A percentile compares a stretch with the other conserved stretches of the same genome.
These are phyloP conservation scores for Crataegus laevigata DNA, from an alignment of 306 rosid species.

Conservation along the genomic window DNA sequence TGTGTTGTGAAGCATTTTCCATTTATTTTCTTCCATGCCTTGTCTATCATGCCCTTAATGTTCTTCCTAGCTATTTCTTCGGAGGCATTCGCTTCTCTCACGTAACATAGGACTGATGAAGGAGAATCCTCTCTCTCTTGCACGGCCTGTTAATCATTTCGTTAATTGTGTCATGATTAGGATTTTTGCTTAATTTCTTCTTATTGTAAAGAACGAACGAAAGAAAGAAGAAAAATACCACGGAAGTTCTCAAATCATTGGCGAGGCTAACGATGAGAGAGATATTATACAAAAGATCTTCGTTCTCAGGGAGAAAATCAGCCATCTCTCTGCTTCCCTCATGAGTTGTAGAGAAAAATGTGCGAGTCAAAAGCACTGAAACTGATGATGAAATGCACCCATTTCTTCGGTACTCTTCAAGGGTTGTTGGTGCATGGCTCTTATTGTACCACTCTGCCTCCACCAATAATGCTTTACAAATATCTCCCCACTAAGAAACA, in stretches of 20 bases:
- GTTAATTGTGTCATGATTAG: neutral
- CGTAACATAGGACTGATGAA: slow-evolving; percentile 44
- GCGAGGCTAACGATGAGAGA: slow-evolving; percentile 24
- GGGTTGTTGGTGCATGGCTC: slow-evolving; percentile 31
- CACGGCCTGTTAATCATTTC: slow-evolving; percentile 34
- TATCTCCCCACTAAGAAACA: slow-evolving; percentile 42
- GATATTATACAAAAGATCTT: slow-evolving; percentile 17
- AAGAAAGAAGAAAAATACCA: neutral
- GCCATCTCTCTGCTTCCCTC: neutral
- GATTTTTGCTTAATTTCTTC: too few species aligned
- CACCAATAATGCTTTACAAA: slow-evolving; percentile 39
- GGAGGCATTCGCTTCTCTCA: slow-evolving; percentile 30
- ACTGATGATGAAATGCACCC: slow-evolving; percentile 59
- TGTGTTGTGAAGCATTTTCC: slow-evolving; percentile 1
- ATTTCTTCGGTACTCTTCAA: slow-evolving; percentile 44
- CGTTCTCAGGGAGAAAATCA: slow-evolving; percentile 8
- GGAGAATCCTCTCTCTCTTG: slow-evolving; percentile 56
- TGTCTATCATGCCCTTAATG: slow-evolving; percentile 23
- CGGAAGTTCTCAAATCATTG: slow-evolving; percentile 34
- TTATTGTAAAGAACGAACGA: too few species aligned
- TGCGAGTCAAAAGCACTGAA: slow-evolving; percentile 27
- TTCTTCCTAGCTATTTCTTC: slow-evolving; percentile 38
- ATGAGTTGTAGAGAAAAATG: slow-evolving; percentile 23
- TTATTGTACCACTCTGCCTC: slow-evolving; percentile 55
- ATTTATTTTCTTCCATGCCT: slow-evolving; percentile 42